Evolutionary conservation across 2,329 filamentous ascomycete genomes (phyloP), one percentile per base, ranked within the genome.

Genomic region (Penicillium oxalicum): DNA sequence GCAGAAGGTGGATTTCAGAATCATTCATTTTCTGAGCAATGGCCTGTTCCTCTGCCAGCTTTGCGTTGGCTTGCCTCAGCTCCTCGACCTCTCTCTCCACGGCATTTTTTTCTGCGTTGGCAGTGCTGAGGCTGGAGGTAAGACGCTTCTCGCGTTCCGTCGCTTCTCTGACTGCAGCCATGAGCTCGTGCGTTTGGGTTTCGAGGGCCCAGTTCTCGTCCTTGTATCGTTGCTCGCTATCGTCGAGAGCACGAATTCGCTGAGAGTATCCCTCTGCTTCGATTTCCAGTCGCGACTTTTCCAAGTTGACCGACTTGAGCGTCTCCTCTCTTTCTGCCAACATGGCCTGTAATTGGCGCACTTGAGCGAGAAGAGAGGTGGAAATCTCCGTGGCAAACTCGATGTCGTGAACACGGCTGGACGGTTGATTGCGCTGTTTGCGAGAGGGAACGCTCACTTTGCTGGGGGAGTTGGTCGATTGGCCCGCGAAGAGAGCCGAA

Each of bases 161-260:
- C 1, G 87, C 80, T 40, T 95, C 88, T 64, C 84, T 88, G 54
- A 86, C 80, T 12, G 81, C 77, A 6, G 85, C 79, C 45, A 87
- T 78, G 37, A 91, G 76, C 54, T 97, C 91, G 61, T 95, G 93
- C 24, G 94, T 79, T 60, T 90, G 88, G 0, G 91, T 95, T 69
- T 98, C 93, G 34, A 98, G 78, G 54, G 87, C 91, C 93, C 93
- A 98, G 67, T 97, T 98, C 69, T 97, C 93, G 63, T 98, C 93
- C 71, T 96, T 97, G 74, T 95, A 95, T 45, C 88, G 85, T 62
- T 94, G 87, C 68, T 98, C 93, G 65, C 87, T 95, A 70, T 98
- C 93, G 60, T 96, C 91, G 36, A 96, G 76, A 5, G 81, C 80
- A 63, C 88, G 86, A 55, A 97, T 75, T 32, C 90, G 83, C 66